Evolutionary conservation across 108 stramenopile genomes (phyloP), one percentile per base, ranked within the genome.

Genomic region (Conticribra guillardii): DNA sequence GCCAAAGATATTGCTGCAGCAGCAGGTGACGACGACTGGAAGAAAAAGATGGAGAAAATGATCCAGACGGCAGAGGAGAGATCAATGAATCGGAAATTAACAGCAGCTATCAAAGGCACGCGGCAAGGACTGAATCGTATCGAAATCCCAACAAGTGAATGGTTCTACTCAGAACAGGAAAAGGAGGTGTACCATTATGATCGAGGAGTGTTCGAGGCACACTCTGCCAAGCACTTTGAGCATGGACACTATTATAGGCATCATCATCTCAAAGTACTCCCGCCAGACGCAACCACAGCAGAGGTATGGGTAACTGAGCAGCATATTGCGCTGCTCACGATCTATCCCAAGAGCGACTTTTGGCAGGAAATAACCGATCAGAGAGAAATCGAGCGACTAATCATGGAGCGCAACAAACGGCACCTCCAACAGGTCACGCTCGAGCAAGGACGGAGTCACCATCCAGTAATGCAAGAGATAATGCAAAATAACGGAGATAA

Each of bases 121-220:
- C n/a, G n/a, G n/a, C n/a, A n/a, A 17, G 21, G 34, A 22, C 33
- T 67, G 1, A 53, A 67, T 24, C 23, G 54, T 8, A 48, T 68
- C 23, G 56, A 68, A 24, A 21, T 68, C 3, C 67, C 55, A 28
- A 55, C 24, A 0, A 26, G 29, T 16, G 9, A 56, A 1, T 68
- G 67, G 67, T 54, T 22, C 31, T 55, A 55, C 9, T 67, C 67
- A 41, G 24, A 32, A 3, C 3, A 41, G 11, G 17, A 28, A 2
- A 27, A 48, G 4, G 55, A 68, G 37, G 24, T 57, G 2, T 68
- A 68, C 24, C 54, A 57, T 3, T 68, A 57, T 27, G 24, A 45
- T 19, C 44, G 21, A 29, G 67, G 67, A 0, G 44, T 58, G 1
- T 68, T 68, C 18, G 55, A 68, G 18, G 23, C 55, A 0, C 49